phyloP scores from a whole-genome alignment of 2,329 filamentous ascomycete genomes.

The Apiospora pterosperma region DNA sequence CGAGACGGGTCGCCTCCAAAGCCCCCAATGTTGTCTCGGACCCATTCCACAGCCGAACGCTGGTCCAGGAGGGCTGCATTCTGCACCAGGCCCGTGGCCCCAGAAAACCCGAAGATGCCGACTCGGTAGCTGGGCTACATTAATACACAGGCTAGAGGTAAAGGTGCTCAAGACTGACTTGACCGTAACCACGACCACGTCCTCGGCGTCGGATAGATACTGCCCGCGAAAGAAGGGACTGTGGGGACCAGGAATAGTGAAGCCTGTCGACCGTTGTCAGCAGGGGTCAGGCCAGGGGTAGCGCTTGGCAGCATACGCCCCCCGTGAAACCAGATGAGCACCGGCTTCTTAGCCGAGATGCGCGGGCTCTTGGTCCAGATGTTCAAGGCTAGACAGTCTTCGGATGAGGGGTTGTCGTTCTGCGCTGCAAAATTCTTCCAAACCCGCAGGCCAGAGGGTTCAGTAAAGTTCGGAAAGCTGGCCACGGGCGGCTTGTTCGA shows the following conservation, averaged over 20 bases:
- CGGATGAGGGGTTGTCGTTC: conserved; percentile 22
- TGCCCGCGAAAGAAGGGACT: conserved; percentile 23
- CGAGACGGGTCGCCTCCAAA: conserved; percentile 38
- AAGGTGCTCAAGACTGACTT: conserved; percentile 8
- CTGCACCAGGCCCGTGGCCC: conserved; percentile 9
- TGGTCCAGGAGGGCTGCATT: conserved; percentile 46
- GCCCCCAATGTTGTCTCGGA: conserved; percentile 35
- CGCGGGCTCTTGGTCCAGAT: conserved; percentile 28
- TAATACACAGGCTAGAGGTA: neutral
- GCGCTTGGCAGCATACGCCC: conserved; percentile 18
- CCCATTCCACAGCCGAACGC: conserved; percentile 42
- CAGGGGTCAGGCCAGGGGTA: neutral
- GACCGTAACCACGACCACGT: conserved; percentile 31
- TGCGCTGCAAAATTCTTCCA: conserved; percentile 17
- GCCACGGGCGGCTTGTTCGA: conserved; percentile 18
- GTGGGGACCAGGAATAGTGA: conserved; percentile 5
- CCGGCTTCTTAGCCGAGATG: conserved; percentile 22
- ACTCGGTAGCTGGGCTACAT: conserved; percentile 17
- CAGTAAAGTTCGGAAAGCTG: conserved; percentile 23
- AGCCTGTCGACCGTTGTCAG: neutral
- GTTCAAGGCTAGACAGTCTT: conserved; percentile 37
- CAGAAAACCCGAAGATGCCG: conserved; percentile 18
- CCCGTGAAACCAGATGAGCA: conserved; percentile 36
- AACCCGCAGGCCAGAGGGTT: conserved; percentile 24
- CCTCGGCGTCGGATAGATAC: conserved; percentile 24